These are phyloP conservation scores for Penicillium sp. DNA, from an alignment of 2,329 filamentous ascomycete species.

Conservation along the genomic window DNA sequence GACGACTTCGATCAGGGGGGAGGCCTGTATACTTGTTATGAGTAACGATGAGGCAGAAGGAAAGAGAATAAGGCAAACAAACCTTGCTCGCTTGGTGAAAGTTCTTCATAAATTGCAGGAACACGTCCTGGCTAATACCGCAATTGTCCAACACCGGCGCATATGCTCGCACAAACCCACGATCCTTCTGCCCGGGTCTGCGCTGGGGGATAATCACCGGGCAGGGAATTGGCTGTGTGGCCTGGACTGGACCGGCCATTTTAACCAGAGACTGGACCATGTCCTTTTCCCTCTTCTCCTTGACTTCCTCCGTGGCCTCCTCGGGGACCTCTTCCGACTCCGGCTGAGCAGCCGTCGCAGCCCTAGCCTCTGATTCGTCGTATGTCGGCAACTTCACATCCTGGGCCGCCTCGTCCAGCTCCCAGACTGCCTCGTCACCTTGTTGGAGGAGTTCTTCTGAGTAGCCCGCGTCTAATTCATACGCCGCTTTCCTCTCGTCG, in stretches of 20 bases:
- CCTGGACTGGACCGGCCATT: background rate
- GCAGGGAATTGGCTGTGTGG: conserved; percentile 18
- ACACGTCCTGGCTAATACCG: conserved; percentile 33
- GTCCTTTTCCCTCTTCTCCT: background rate
- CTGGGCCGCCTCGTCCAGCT: background rate
- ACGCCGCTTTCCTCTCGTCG: too few relatives aligned
- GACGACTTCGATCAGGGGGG: conserved; percentile 3
- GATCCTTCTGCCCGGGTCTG: conserved; percentile 28
- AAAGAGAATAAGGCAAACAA: too few relatives aligned
- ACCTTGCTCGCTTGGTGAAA: conserved; percentile 16
- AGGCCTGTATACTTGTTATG: background rate
- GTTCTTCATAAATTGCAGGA: conserved; percentile 34
- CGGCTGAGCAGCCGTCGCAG: background rate
- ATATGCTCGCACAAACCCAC: conserved; percentile 39
- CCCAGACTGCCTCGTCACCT: background rate
- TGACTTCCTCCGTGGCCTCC: background rate
- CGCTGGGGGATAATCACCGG: conserved; percentile 39
- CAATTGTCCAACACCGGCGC: conserved; percentile 31
- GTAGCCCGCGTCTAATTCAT: background rate
- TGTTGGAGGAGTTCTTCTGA: background rate
- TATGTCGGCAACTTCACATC: background rate
- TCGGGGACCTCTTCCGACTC: background rate
- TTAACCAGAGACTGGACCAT: background rate
- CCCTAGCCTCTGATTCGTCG: background rate
- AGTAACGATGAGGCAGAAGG: background rate